Evolutionary conservation across 768 basidiomycete species (phyloP), one percentile per base, ranked within the genome.

Genomic region (Tubosaeta sp.): DNA sequence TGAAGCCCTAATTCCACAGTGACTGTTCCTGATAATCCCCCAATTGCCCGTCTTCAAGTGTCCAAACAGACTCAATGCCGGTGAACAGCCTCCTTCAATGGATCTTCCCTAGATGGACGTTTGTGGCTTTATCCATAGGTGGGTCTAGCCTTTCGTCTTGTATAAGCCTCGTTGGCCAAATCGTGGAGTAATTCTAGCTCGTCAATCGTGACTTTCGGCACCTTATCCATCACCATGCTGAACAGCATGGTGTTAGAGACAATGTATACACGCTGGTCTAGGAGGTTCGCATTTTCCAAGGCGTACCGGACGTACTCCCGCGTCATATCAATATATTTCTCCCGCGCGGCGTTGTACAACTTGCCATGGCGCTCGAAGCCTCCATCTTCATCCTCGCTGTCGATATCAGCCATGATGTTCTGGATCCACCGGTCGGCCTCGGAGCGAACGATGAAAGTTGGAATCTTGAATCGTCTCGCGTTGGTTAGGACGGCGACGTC

Each of bases 401-500:
- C 55, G 34, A 34, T 62, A 0, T 67, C 60, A 10, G 0, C 53
- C 65, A 65, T 62, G 33, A 54, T 5, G 27, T 65, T 67, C 31
- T 39, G 42, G 38, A 67, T 65, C 25, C 67, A 63, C 13, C 59
- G 64, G 47, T 72, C 69, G 0, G 72, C 63, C 46, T 73, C 70
- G 16, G 72, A 72, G 3, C 71, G 71, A n/a, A 72, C 65, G 32
- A 72, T 67, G 46, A 63, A 66, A 0, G 61, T 60, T 6, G 72
- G 69, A 31, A 73, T 71, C 1, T 64, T 59, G 56, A 64, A 69
- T 4, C 56, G 61, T 34, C 49, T 58, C 46, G 63, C 65, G 49
- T 66, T 67, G 8, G 52, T 48, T 39, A 72, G 64, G 49, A 72
- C 65, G 11, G 68, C 66, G 6, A 65, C 52, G 19, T 70, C 71